Base-by-base conservation (phyloP, 2,329 filamentous ascomycete species). In the Aspergillus uvarum region DNA sequence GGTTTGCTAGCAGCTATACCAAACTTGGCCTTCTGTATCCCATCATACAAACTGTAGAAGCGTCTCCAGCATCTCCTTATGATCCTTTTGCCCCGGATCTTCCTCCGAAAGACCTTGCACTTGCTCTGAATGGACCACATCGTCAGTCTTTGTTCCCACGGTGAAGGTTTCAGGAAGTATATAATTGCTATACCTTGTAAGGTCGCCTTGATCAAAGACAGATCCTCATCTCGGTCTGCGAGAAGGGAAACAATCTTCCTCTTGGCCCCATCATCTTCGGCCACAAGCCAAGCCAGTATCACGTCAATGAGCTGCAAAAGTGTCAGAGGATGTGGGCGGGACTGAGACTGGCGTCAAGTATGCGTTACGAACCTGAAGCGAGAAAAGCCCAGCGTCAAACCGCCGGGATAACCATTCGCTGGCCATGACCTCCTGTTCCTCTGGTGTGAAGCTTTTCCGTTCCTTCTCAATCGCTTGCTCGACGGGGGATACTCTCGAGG, bases 211-310 rank as follows among this genome's bases (percentile, higher is more conserved):
- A 98, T 76, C 16, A 87, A 80, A 4, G 72, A 79, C 19, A 96
- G 71, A 7, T 81, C 80, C 70, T 91, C 88, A 65, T 89, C 89
- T 21, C 84, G 82, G 61, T 91, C 88, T 0, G 83, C 85, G 47
- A 97, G 77, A 4, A 89, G 76, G 22, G 81, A 77, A 53, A 81
- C 76, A 32, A 96, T 86, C 68, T 83, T 89, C 58, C 78, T 81
- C 67, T 82, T 85, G 1, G 91, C 90, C 0, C 91, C 92, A 35
- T 82, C 82, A 69, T 99, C 95, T 76, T 99, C 95, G 0, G 93
- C 95, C 7, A 92, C 83, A 32, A 98, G 82, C 95, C 95, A 99
- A 12, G 93, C 91, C 31, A 99, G 76, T 31, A 95, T 86, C 0
- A 92, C 84, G 78, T 98, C 94, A 50, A 95, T 85, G 2, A 86